These are phyloP conservation scores for Serendipita sp. DNA, from an alignment of 768 basidiomycete genomes.

Conservation along the genomic window DNA sequence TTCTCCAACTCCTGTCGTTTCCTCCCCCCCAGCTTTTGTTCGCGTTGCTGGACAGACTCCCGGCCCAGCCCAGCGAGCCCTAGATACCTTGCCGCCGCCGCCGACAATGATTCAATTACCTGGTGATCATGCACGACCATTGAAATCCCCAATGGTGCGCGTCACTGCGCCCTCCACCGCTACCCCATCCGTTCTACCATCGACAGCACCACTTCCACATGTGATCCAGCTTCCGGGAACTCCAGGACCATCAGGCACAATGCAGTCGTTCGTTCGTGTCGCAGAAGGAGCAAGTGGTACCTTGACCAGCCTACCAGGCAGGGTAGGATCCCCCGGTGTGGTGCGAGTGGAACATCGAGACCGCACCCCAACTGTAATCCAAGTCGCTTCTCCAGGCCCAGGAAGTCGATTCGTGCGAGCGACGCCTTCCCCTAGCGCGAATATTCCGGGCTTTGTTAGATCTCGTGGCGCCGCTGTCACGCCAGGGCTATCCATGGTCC, in stretches of 20 bases:
- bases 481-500: background rate
- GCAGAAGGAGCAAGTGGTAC: background rate
- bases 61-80: background rate
- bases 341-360: background rate
- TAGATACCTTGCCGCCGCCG: background rate
- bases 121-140: background rate
- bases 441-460: background rate
- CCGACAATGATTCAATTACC: constrained; percentile 1
- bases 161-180: background rate
- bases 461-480: constrained; percentile 3
- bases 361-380: background rate
- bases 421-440: background rate
- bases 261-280: background rate
- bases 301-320: background rate
- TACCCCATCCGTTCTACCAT: background rate
- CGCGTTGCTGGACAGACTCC: background rate
- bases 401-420: background rate
- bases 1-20: background rate
- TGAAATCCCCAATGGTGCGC: background rate
- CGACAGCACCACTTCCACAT: background rate
- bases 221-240: background rate
- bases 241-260: background rate
- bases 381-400: constrained; percentile 7
- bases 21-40: background rate
- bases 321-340: background rate